Evolutionary conservation across 78 protist genomes (phyloP).

Genomic region (Dictyostelium brefeldianum): DNA sequence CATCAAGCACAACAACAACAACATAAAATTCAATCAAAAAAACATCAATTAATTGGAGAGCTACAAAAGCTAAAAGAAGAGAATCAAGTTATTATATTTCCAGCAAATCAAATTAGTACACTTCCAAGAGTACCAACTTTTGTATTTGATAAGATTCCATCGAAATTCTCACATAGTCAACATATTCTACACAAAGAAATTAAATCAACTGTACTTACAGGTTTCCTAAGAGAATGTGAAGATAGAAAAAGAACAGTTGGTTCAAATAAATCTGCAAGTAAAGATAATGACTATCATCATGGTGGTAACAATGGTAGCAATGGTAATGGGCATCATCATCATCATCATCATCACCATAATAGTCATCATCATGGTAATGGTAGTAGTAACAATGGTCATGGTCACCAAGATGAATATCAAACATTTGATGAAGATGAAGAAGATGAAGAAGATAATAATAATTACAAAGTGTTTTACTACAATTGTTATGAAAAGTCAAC

Average conservation of each 20-base stretch:
- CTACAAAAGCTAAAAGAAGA: slow-evolving; percentile 36
- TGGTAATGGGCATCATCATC: neutral
- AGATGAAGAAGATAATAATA: neutral
- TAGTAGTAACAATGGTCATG: neutral
- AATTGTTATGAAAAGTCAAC: slow-evolving; percentile 70
- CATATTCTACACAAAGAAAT: slow-evolving; percentile 29
- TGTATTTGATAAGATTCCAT: slow-evolving; percentile 62
- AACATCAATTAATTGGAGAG: slow-evolving; percentile 17
- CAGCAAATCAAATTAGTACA: slow-evolving; percentile 59
- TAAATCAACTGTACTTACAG: slow-evolving; percentile 62
- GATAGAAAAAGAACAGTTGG: slow-evolving; percentile 52
- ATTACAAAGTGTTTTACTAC: slow-evolving; percentile 30
- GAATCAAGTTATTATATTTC: slow-evolving; percentile 59
- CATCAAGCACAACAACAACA: slow-evolving; percentile 44
- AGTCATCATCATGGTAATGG: neutral
- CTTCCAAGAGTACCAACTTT: slow-evolving; percentile 74
- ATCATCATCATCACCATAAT: neutral
- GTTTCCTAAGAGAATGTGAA: slow-evolving; percentile 58
- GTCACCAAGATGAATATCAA: neutral
- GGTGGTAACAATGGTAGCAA: neutral
- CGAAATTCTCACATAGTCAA: slow-evolving; percentile 14
- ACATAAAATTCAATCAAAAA: slow-evolving; percentile 34
- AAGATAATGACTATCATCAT: neutral
- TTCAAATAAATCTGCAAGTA: neutral
- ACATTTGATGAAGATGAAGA: neutral